Conservation (phyloP, 192 early-diverging fungal species). For the Umbelopsis sp. region DNA sequence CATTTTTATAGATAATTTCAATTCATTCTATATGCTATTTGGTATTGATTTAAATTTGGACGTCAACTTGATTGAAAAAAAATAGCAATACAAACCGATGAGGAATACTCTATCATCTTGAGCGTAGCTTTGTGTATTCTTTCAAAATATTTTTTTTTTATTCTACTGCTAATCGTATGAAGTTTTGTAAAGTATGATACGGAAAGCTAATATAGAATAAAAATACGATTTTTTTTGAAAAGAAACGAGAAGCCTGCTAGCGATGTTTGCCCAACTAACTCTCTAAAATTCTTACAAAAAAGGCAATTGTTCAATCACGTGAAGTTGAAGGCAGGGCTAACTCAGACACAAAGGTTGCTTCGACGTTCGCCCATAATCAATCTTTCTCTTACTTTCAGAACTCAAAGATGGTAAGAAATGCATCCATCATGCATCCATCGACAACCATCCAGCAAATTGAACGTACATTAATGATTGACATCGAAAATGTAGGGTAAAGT, state of each 20-base stretch:
- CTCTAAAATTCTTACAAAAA: too few relatives aligned
- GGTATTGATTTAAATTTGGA: not conserved
- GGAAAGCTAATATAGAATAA: too few relatives aligned
- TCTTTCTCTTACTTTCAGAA: constrained; percentile 16
- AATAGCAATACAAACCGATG: constrained; percentile 9
- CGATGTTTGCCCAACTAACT: too few relatives aligned
- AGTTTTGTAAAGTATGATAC: too few relatives aligned
- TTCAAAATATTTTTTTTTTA: too few relatives aligned
- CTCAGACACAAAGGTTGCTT: too few relatives aligned
- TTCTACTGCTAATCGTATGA: too few relatives aligned
- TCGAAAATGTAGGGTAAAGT: constrained; percentile 89
- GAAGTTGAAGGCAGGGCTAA: not conserved
- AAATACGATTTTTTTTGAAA: too few relatives aligned
- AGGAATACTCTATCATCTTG: not conserved
- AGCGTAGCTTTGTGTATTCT: too few relatives aligned
- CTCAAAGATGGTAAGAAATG: constrained; percentile 14
- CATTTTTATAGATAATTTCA: constrained; percentile 2
- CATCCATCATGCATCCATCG: constrained; percentile 17
- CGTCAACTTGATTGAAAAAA: not conserved
- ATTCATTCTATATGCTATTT: not conserved
- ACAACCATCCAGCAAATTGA: not conserved
- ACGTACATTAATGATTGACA: not conserved
- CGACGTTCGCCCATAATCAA: not conserved
- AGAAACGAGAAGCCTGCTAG: too few relatives aligned
- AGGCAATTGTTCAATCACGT: not conserved